These are phyloP conservation scores for Stylonectria norvegica DNA, from an alignment of 2,329 filamentous ascomycete species.

Conservation along the genomic window DNA sequence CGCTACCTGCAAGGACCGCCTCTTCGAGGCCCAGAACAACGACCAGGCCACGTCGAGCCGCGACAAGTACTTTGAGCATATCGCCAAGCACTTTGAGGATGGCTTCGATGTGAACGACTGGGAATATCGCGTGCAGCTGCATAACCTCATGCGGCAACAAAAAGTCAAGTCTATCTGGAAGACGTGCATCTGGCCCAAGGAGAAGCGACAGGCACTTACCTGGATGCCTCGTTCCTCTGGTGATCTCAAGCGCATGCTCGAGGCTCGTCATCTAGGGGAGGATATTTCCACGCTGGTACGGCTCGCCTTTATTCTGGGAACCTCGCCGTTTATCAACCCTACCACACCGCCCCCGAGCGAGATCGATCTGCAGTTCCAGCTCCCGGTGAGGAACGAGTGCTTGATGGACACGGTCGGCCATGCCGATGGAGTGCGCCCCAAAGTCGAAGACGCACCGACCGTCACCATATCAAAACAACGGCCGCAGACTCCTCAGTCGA, in stretches of 20 bases:
- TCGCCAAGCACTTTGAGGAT: constrained; percentile 45
- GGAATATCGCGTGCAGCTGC: constrained; percentile 43
- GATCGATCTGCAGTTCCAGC: constrained; percentile 38
- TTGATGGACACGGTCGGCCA: constrained; percentile 33
- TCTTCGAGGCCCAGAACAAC: constrained; percentile 38
- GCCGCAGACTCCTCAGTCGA: constrained; percentile 30
- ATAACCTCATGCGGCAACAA: constrained; percentile 43
- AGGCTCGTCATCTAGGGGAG: constrained; percentile 41
- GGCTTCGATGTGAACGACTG: constrained; percentile 41
- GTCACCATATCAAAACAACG: constrained; percentile 24
- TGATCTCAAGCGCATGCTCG: constrained; percentile 43
- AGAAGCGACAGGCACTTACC: constrained; percentile 37
- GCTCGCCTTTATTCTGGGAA: constrained; percentile 42
- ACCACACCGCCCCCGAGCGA: constrained; percentile 37
- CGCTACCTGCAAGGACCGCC: constrained; percentile 39
- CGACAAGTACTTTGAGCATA: constrained; percentile 46
- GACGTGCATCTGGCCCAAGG: constrained; percentile 45
- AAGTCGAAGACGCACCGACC: constrained; percentile 28
- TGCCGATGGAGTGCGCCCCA: constrained; percentile 20
- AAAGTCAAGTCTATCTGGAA: constrained; percentile 45
- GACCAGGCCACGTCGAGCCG: constrained; percentile 36
- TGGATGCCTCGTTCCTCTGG: constrained; percentile 42
- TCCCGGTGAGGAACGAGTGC: constrained; percentile 37
- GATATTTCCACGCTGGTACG: constrained; percentile 42
- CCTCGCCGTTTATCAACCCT: constrained; percentile 36